A percentile compares a stretch with the other conserved stretches of the same genome.
phyloP scores from a whole-genome alignment of 805 yeast species.

The Ogataea salicorniae region DNA sequence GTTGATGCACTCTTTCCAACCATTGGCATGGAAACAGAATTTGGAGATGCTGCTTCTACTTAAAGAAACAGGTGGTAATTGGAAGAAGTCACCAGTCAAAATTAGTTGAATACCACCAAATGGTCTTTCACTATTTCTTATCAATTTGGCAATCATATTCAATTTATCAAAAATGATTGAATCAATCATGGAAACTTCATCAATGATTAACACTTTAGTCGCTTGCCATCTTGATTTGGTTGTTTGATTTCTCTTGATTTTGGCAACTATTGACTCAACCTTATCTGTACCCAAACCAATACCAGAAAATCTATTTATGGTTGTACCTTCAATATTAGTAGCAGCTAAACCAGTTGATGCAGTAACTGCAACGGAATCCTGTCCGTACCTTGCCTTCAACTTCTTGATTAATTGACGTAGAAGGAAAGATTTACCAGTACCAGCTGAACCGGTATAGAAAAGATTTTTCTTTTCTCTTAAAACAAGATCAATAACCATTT shows the following conservation, averaged over 20 bases:
- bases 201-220: constrained; percentile 71
- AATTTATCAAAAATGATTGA: constrained; percentile 71
- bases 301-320: constrained; percentile 82
- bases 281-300: constrained; percentile 70
- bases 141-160: constrained; percentile 56
- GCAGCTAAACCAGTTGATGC: constrained; percentile 98
- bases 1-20: constrained; percentile 63
- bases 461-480: constrained; percentile 47
- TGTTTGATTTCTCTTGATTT: constrained; percentile 42
- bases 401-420: constrained; percentile 57
- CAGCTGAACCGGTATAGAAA: constrained; percentile 71
- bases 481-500: constrained; percentile 44
- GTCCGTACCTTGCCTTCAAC: constrained; percentile 39
- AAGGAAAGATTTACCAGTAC: constrained; percentile 80
- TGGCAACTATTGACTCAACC: constrained; percentile 39
- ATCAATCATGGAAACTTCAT: constrained; percentile 94
- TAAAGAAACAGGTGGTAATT: constrained; percentile 81
- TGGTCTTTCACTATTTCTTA: constrained; percentile 49
- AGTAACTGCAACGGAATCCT: constrained; percentile 68
- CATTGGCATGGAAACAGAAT: constrained; percentile 70
- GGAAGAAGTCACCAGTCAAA: constrained; percentile 93
- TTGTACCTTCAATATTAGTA: constrained; percentile 84
- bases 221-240: constrained; percentile 55
- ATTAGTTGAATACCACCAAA: constrained; percentile 94
- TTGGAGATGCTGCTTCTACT: constrained; percentile 30